Base-by-base conservation (phyloP, 306 rosid genomes). In the Gastrolobium villosum region DNA sequence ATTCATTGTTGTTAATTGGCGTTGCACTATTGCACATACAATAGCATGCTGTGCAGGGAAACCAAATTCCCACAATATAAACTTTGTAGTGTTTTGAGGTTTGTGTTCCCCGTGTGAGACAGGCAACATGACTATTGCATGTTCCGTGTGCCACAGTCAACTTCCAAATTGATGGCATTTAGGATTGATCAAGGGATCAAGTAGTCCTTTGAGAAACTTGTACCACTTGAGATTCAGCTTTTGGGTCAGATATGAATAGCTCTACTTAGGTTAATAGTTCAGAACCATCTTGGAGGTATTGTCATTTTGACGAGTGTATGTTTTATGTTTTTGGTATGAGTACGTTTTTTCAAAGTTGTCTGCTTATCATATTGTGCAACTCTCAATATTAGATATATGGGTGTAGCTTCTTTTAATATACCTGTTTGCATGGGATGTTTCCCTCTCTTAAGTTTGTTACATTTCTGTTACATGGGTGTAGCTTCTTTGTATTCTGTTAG, bases 11-110 rank as follows among this genome's bases (percentile, higher is more conserved):
- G 32, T 43, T 31, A 1, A 77, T 13, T 32, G 43, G 37, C 44
- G 30, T 0, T 62, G 45, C 50, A 10, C 69, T 77, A 68, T n/a
- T 76, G 74, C 34, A 35, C 74, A 41, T 49, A 5, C 71, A 67
- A 6, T 55, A 43, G 32, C 52, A 31, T 5, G 8, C 43, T 7
- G 31, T 0, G 5, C 14, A n/a, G 43, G 68, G 56, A 7, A 10
- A 56, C 50, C 4, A 6, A n/a, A 13, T 54, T 77, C 65, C 13
- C 28, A 4, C 28, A 56, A 7, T 36, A 28, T 32, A 15, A 2
- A 10, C 49, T 13, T 48, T 30, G 52, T 50, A 20, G 49, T n/a
- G 14, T 61, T 35, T 60, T 8, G 7, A 70, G 56, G 10, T 49
- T 49, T 1, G 8, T 7, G 45, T 68, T 55, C n/a, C 46, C 14